phyloP scores from a whole-genome alignment of 306 rosid genomes.

The Vigna radiata region DNA sequence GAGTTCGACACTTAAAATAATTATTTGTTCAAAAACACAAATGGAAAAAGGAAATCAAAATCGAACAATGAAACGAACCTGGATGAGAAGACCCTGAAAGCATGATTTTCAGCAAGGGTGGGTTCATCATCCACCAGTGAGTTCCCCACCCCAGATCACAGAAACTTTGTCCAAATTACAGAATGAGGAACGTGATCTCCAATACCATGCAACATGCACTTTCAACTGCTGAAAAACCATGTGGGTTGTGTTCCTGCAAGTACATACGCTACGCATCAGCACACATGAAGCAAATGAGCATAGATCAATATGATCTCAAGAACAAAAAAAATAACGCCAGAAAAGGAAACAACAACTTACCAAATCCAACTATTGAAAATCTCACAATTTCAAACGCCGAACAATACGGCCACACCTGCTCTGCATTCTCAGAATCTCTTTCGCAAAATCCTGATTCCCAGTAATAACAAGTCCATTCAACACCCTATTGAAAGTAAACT shows the following conservation, averaged over 20 bases:
- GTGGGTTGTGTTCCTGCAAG: not conserved
- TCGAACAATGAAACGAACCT: not conserved
- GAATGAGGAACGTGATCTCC: not conserved
- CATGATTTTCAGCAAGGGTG: not conserved
- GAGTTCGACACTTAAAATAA: not conserved
- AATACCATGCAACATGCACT: not conserved
- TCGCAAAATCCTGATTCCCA: constrained; percentile 81
- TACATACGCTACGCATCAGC: not conserved
- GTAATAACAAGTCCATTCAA: constrained; percentile 80
- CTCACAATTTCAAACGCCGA: constrained; percentile 64
- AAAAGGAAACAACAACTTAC: not conserved
- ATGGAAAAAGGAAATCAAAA: not conserved
- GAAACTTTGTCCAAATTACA: not conserved
- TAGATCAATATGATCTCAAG: not conserved
- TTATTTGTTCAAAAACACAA: not conserved
- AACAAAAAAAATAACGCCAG: not conserved
- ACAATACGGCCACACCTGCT: constrained; percentile 74
- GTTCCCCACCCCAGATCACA: not conserved
- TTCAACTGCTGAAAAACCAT: not conserved
- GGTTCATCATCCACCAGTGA: not conserved
- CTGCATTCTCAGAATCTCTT: constrained; percentile 77
- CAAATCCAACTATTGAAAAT: not conserved
- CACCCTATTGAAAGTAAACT: constrained; percentile 71
- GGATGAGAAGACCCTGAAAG: not conserved
- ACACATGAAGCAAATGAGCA: not conserved